Conservation (phyloP, 139 green algal genomes). For the Asterochloris sp. region DNA sequence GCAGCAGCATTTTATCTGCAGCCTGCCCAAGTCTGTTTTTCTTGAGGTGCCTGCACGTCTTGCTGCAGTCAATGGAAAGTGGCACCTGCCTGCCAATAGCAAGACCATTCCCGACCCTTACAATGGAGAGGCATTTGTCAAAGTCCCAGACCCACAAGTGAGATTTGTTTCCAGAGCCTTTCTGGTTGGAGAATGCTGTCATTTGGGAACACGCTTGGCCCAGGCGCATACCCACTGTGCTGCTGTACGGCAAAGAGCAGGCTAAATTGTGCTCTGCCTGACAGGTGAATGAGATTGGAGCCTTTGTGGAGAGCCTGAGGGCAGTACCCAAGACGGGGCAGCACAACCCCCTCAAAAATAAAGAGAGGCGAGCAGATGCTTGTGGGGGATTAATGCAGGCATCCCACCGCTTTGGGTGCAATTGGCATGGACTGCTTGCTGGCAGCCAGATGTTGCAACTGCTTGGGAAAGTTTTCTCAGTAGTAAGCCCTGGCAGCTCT, state of each 20-base stretch:
- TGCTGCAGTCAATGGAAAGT: conserved; percentile 68
- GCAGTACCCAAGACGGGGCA: conserved; percentile 78
- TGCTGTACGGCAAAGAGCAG: background rate
- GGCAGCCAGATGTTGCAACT: no score
- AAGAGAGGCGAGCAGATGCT: conserved; percentile 53
- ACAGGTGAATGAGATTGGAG: conserved; percentile 19
- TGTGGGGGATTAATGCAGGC: background rate
- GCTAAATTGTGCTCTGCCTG: background rate
- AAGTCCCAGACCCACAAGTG: conserved; percentile 62
- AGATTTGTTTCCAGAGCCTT: background rate
- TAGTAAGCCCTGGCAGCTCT: background rate
- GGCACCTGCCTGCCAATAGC: conserved; percentile 38
- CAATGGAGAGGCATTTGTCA: conserved; percentile 75
- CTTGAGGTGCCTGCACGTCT: background rate
- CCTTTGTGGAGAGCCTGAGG: conserved; percentile 75
- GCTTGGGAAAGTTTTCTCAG: no score
- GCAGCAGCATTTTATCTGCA: background rate
- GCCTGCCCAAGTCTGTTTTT: background rate
- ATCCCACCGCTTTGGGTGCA: no score
- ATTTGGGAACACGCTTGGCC: no score
- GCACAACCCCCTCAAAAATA: conserved; percentile 94
- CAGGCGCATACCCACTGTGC: conserved; percentile 5
- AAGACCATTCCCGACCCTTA: conserved; percentile 74
- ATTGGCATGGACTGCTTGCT: no score
- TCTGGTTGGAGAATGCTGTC: no score